Evolutionary conservation across 2,329 filamentous ascomycete species (phyloP), one percentile per base, ranked within the genome.

Genomic region (Sporothrix inflata): DNA sequence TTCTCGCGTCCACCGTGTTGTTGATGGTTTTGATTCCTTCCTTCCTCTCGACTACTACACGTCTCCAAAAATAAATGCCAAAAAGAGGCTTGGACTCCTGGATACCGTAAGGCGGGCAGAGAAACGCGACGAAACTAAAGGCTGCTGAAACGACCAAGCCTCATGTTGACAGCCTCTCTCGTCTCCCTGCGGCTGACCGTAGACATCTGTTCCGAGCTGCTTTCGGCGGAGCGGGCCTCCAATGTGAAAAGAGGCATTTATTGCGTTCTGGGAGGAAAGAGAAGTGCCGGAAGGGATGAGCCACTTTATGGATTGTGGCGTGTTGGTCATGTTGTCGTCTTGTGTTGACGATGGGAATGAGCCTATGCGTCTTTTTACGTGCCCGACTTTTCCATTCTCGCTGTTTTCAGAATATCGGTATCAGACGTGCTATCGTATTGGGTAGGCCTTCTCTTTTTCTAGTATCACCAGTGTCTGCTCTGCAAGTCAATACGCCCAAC

Each of bases 261-360:
- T 12, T 57, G 14, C 5, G 19, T 53, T 14, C 51, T 30, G 16
- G 11, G 51, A 12, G 12, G 51, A 34, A 11, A 7, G 30, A 38
- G n/a, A 5, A n/a, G 11, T 19, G 16, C 55, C 30, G 30, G 14
- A 38, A 5, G 11, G 65, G 14, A 69, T 42, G 51, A 45, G 38
- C 49, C 21, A 45, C 38, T 45, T 45, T 47, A 16, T 47, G 51
- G 34, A 30, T 45, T 47, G 67, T 60, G 34, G 67, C 67, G 51
- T 69, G 67, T 69, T 69, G 14, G 67, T 69, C 49, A n/a, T 68
- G 16, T 24, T 24, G 27, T 21, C 30, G n/a, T 63, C 34, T 61
- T 61, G 57, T 6, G 19, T 27, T 40, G 66, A 40, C 49, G 7
- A 27, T 42, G 38, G 14, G 11, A 16, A n/a, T 69, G 66, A 45